Conservation (phyloP, 169 alveolate species). For the Theileria sp. region DNA sequence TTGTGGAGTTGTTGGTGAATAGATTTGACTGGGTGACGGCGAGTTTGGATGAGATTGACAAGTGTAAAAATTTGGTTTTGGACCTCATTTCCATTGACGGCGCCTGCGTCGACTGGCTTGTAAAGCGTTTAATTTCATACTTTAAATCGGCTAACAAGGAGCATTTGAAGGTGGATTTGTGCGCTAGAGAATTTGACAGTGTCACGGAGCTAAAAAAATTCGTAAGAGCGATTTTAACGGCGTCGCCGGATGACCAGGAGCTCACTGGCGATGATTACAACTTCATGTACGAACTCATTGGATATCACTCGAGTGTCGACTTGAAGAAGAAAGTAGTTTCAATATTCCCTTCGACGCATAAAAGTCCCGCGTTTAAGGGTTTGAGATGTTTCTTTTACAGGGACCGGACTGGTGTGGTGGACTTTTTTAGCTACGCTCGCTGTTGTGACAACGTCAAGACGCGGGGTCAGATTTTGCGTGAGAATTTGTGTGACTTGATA, state of each 20-base stretch:
- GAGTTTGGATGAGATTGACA: constrained; percentile 19
- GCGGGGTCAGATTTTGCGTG: constrained; percentile 7
- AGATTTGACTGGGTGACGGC: constrained; percentile 40
- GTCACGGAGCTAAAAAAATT: constrained; percentile 37
- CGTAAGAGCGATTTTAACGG: constrained; percentile 36
- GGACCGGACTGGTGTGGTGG: constrained; percentile 28
- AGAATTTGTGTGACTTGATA: constrained; percentile 18
- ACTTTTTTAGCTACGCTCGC: constrained; percentile 60
- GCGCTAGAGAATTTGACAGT: constrained; percentile 27
- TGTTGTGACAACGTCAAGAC: constrained; percentile 55
- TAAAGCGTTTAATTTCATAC: constrained; percentile 20
- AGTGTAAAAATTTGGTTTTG: constrained; percentile 29
- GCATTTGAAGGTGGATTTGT: constrained; percentile 35
- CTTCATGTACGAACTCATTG: constrained; percentile 43
- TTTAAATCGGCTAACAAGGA: constrained; percentile 23
- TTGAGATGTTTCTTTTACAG: constrained; percentile 58
- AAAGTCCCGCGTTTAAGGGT: constrained; percentile 43
- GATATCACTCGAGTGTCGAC: constrained; percentile 40
- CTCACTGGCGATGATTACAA: constrained; percentile 61
- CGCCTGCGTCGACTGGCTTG: constrained; percentile 1
- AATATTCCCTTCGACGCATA: constrained; percentile 55
- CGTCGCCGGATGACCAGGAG: constrained; percentile 18
- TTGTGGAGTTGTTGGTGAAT: constrained; percentile 26
- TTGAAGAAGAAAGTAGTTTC: constrained; percentile 16
- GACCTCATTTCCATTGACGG: constrained; percentile 46